Evolutionary conservation across 1,284 basidiomycete genomes (phyloP).

Genomic region (Cutaneotrichosporon sp.): DNA sequence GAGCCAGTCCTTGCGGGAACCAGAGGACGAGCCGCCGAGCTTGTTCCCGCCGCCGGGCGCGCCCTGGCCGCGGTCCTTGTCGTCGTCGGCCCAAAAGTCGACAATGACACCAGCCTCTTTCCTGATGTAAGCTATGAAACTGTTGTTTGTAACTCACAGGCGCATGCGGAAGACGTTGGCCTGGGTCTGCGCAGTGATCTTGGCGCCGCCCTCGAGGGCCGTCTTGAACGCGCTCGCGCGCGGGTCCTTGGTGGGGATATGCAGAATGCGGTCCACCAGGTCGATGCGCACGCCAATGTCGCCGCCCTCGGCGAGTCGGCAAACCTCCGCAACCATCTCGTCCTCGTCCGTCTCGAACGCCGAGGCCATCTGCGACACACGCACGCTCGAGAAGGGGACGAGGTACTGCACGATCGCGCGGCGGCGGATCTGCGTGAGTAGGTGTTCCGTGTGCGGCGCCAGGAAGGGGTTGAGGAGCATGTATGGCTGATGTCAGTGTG

Average conservation of each 20-base stretch:
- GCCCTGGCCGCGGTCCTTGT: neutral
- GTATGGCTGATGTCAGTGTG: slow-evolving; percentile 17
- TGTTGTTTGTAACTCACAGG: slow-evolving; percentile 26
- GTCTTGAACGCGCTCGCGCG: slow-evolving; percentile 26
- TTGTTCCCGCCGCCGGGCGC: neutral
- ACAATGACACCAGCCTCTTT: slow-evolving; percentile 34
- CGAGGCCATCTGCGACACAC: slow-evolving; percentile 32
- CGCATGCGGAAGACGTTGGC: slow-evolving; percentile 34
- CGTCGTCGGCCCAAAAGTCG: slow-evolving; percentile 14
- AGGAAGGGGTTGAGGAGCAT: slow-evolving; percentile 34
- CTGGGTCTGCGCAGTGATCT: slow-evolving; percentile 18
- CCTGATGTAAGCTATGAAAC: slow-evolving; percentile 14
- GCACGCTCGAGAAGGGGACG: slow-evolving; percentile 34
- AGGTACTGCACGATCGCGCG: slow-evolving; percentile 40
- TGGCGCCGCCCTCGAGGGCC: slow-evolving; percentile 23
- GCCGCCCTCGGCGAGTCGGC: slow-evolving; percentile 24
- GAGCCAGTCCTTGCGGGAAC: neutral
- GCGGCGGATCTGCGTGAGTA: slow-evolving; percentile 28
- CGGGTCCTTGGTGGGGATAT: slow-evolving; percentile 21
- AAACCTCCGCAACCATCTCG: slow-evolving; percentile 27
- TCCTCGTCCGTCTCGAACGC: slow-evolving; percentile 26
- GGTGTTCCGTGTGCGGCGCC: slow-evolving; percentile 11
- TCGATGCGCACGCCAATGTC: slow-evolving; percentile 36
- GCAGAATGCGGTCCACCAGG: slow-evolving; percentile 37
- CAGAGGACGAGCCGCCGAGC: no score